Base-by-base conservation (phyloP, 1,284 basidiomycete genomes). In the Boletus smithii region DNA sequence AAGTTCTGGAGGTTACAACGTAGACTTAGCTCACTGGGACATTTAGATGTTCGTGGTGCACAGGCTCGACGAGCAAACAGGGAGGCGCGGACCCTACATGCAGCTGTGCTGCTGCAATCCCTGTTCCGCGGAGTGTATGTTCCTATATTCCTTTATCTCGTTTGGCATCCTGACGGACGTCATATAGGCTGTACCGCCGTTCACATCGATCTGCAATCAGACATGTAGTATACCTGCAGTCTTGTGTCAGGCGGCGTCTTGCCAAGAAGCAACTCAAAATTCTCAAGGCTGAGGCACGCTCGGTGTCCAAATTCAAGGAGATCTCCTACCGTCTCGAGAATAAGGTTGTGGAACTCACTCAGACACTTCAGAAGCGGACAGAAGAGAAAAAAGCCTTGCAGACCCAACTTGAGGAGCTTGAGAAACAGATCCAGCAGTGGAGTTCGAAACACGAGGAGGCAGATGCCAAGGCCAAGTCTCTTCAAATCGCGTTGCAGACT, bases 301-400 rank as follows among this genome's bases (percentile, higher is more conserved):
- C 95, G 1, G 95, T 95, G 26, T 89, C 89, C 57, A 97, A 97
- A 68, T 97, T 97, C 81, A 97, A 99, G 72, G 97, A 99, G 72
- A 97, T 97, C 56, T 98, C 97, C 0, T 99, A 98, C 68, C 85
- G 84, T 59, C 79, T 99, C 51, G 97, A 99, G 74, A 99, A 99
- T 80, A 99, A 99, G 73, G 97, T 99, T 40, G 92, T 99, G 50
- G 95, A 99, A 67, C 87, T 99, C 58, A 99, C 97, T 0, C 97
- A 99, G 67, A 85, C 75, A n/a, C 77, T 99, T 14, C 97, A 99
- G 69, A 88, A 81, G 64, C 85, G 95, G 33, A 95, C 87, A 8
- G 81, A 83, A 54, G 95, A 99, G 73, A 95, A 92, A 75, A 95
- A 93, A 70, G 85, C 85, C 51, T 74, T 99, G 32, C 84, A 88